phyloP scores from a whole-genome alignment of 352 stramenopile genomes.

The Phytophthora chlamydospora region DNA sequence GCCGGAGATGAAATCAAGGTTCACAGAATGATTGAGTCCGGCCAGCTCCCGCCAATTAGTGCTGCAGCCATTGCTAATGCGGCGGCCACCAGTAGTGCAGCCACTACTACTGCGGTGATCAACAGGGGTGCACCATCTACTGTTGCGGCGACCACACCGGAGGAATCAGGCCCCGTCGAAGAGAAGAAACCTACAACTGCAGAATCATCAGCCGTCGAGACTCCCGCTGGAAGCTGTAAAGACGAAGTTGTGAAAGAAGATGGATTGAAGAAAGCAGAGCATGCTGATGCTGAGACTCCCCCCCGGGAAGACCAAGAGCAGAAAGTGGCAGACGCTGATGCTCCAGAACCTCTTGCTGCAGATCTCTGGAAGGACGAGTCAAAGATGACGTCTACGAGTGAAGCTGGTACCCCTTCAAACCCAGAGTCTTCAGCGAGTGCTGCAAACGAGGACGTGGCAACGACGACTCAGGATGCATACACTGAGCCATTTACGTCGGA shows the following conservation, averaged over 20 bases:
- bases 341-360: background rate
- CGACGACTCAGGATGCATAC: constrained; percentile 5
- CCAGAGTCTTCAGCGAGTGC: background rate
- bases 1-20: constrained; percentile 37
- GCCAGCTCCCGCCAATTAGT: constrained; percentile 32
- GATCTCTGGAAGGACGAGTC: constrained; percentile 1
- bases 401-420: background rate
- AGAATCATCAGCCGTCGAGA: constrained; percentile 1
- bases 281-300: background rate
- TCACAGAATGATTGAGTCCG: constrained; percentile 42
- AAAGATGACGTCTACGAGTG: background rate
- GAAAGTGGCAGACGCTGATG: background rate
- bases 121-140: background rate
- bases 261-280: constrained; percentile 5
- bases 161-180: background rate
- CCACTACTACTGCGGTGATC: too few species aligned
- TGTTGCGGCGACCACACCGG: constrained; percentile 2
- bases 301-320: background rate
- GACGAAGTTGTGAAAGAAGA: constrained; percentile 4
- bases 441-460: background rate
- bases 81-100: background rate
- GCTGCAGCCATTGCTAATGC: background rate
- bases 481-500: constrained; percentile 5
- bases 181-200: constrained; percentile 9
- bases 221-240: background rate